Evolutionary conservation across 1,284 basidiomycete genomes (phyloP).

Genomic region (Heterobasidion annosum): DNA sequence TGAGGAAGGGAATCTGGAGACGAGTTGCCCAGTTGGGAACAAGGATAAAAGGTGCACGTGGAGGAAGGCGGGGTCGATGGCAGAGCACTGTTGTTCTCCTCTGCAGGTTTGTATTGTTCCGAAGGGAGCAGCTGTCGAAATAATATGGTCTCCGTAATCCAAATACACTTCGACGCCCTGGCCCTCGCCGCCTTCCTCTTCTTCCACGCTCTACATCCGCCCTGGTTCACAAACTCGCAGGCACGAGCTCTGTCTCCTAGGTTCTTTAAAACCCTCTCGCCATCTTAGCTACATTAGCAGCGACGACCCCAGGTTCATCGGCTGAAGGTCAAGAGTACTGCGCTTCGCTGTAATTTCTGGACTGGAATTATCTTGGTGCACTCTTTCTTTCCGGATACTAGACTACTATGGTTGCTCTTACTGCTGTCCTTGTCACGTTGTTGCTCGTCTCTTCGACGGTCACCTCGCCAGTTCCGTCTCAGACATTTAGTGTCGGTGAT

Average conservation of each 20-base stretch:
- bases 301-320: background rate
- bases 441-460: slow-evolving; percentile 21
- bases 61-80: slow-evolving; percentile 15
- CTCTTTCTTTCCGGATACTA: background rate
- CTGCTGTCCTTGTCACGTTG: slow-evolving; percentile 24
- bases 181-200: slow-evolving; percentile 7
- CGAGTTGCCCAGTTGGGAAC: slow-evolving; percentile 17
- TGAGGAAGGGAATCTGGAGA: slow-evolving; percentile 4
- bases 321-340: background rate
- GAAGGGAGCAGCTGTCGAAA: background rate
- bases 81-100: slow-evolving; percentile 6
- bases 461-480: slow-evolving; percentile 21
- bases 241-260: slow-evolving; percentile 14
- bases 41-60: slow-evolving; percentile 18
- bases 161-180: slow-evolving; percentile 8
- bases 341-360: background rate
- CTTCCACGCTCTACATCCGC: slow-evolving; percentile 4
- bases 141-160: background rate
- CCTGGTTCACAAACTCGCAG: slow-evolving; percentile 14
- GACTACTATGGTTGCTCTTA: slow-evolving; percentile 27
- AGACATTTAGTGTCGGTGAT: background rate
- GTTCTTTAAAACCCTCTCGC: slow-evolving; percentile 17
- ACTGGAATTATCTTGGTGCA: background rate
- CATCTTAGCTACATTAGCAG: slow-evolving; percentile 3
- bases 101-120: slow-evolving; percentile 1